Evolutionary conservation across 106 monocot species (phyloP).

Genomic region (Acanthochlamys bracteata): DNA sequence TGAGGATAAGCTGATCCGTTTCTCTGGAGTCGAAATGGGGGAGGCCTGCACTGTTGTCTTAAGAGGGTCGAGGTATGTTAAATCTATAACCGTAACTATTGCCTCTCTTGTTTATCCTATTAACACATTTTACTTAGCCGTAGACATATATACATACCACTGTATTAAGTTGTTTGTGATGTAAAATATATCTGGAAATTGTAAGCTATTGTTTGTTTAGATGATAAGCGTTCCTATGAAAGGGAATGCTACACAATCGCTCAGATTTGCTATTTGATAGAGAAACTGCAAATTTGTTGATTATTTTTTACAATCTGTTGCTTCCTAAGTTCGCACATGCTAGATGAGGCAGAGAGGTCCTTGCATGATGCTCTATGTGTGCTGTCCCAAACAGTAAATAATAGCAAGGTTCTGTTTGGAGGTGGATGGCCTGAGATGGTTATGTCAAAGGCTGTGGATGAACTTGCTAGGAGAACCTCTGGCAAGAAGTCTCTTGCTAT

Average conservation of each 20-base stretch:
- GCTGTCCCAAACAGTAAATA: slow-evolving; percentile 90
- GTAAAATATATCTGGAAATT: too few relatives aligned
- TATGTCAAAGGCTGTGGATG: slow-evolving; percentile 88
- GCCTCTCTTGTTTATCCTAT: not conserved
- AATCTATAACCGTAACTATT: not conserved
- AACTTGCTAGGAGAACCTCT: slow-evolving; percentile 76
- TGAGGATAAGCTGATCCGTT: slow-evolving; percentile 83
- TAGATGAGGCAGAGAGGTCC: slow-evolving; percentile 97
- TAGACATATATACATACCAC: not conserved
- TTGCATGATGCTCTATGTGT: slow-evolving; percentile 95
- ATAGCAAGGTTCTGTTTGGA: slow-evolving; percentile 76
- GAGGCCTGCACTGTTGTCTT: slow-evolving; percentile 93
- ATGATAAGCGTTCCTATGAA: too few relatives aligned
- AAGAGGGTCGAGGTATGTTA: slow-evolving; percentile 80
- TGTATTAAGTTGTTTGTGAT: too few relatives aligned
- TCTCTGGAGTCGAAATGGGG: slow-evolving; percentile 95
- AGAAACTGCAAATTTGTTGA: too few relatives aligned
- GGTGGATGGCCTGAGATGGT: slow-evolving; percentile 99
- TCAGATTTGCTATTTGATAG: not conserved
- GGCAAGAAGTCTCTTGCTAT: slow-evolving; percentile 96
- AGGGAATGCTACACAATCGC: too few relatives aligned
- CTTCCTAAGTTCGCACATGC: slow-evolving; percentile 54
- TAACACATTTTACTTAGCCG: not conserved
- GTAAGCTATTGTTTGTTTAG: too few relatives aligned
- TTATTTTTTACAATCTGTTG: not conserved